A percentile compares a stretch with the other conserved stretches of the same genome.
Conservation (phyloP, 2,329 filamentous ascomycete genomes). For the Neonectria punicea region DNA sequence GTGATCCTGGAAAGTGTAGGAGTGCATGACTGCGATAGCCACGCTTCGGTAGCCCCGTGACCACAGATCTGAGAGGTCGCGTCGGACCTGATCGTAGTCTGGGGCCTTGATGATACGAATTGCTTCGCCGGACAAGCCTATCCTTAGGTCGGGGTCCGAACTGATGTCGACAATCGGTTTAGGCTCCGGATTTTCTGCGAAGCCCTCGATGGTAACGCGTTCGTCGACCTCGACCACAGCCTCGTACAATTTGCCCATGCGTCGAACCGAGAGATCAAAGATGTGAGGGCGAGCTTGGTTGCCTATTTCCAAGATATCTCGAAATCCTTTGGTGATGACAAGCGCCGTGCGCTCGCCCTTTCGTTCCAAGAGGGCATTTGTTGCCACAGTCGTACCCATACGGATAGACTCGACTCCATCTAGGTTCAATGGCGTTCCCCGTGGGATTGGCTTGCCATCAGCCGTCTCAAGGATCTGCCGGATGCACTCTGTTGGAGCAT, state of each 20-base stretch:
- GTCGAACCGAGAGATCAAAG: slow-evolving; percentile 75
- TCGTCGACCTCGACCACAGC: slow-evolving; percentile 77
- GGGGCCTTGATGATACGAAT: slow-evolving; percentile 69
- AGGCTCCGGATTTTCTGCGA: slow-evolving; percentile 68
- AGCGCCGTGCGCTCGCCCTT: slow-evolving; percentile 78
- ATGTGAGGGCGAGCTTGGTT: slow-evolving; percentile 78
- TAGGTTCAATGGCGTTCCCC: not conserved
- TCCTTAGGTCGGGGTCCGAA: not conserved
- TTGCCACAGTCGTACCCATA: slow-evolving; percentile 81
- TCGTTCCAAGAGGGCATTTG: slow-evolving; percentile 76
- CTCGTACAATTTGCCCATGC: slow-evolving; percentile 74
- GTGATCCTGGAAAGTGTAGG: slow-evolving; percentile 86
- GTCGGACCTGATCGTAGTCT: slow-evolving; percentile 58
- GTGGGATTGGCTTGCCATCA: not conserved
- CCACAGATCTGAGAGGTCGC: slow-evolving; percentile 66
- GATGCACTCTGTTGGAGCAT: slow-evolving; percentile 18
- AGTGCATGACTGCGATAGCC: slow-evolving; percentile 87
- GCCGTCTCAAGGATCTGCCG: slow-evolving; percentile 11
- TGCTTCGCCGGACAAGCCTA: slow-evolving; percentile 54
- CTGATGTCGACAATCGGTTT: slow-evolving; percentile 62
- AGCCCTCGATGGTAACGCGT: slow-evolving; percentile 76
- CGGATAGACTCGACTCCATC: slow-evolving; percentile 71
- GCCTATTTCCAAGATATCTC: slow-evolving; percentile 75
- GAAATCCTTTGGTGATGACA: slow-evolving; percentile 74
- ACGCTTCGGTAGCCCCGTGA: slow-evolving; percentile 77